These are phyloP conservation scores for Pseudofabraea citricarpa DNA, from an alignment of 2,329 filamentous ascomycete species.

Conservation along the genomic window DNA sequence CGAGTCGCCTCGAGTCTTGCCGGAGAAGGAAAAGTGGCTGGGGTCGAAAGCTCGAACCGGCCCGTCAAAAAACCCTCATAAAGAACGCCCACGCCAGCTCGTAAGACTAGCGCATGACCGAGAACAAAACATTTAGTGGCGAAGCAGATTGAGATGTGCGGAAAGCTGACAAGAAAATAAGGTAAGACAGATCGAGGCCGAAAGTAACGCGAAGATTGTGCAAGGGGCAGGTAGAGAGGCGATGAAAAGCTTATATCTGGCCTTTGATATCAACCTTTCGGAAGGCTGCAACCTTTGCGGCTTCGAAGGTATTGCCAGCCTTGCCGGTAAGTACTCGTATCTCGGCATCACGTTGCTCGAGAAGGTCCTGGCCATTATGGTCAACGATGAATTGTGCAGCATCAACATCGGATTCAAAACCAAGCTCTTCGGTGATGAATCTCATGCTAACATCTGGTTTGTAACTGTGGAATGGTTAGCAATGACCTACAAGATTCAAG, in stretches of 20 bases:
- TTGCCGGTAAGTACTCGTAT: slow-evolving; percentile 72
- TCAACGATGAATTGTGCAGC: slow-evolving; percentile 88
- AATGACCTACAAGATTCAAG: slow-evolving; percentile 2
- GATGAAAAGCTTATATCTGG: slow-evolving; percentile 76
- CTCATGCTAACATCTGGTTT: slow-evolving; percentile 84
- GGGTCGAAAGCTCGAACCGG: neutral
- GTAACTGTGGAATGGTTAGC: slow-evolving; percentile 64
- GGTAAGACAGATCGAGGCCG: too few relatives aligned
- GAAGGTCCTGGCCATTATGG: slow-evolving; percentile 67
- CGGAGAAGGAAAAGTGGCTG: neutral
- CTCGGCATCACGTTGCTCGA: slow-evolving; percentile 71
- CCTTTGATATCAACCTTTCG: slow-evolving; percentile 93
- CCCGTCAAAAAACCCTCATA: neutral
- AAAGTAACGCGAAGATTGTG: neutral
- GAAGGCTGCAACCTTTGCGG: slow-evolving; percentile 69
- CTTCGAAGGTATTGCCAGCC: slow-evolving; percentile 69
- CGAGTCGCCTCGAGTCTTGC: neutral
- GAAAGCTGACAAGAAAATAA: slow-evolving; percentile 3
- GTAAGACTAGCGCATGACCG: too few relatives aligned
- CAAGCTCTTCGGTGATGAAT: slow-evolving; percentile 92
- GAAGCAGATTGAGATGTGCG: neutral
- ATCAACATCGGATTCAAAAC: slow-evolving; percentile 88
- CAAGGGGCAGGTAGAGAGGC: neutral
- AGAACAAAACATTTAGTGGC: too few relatives aligned
- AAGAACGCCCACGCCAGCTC: too few relatives aligned